phyloP scores from a whole-genome alignment of 441 rosid species.

The Melastoma candidum region DNA sequence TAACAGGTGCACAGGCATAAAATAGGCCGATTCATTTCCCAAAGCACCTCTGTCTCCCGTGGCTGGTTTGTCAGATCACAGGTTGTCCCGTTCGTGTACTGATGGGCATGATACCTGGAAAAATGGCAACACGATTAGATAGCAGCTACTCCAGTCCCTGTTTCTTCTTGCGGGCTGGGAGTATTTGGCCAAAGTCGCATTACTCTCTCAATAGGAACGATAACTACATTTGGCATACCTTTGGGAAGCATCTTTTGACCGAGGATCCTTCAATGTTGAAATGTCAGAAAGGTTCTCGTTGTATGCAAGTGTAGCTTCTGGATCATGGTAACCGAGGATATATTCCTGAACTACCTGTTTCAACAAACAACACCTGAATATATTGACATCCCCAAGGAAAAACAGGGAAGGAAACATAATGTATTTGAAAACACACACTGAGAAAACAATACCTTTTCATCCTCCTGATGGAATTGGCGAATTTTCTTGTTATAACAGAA shows the following conservation, averaged over 20 bases:
- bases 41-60: slow-evolving; percentile 76
- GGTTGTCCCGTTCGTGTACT: slow-evolving; percentile 64
- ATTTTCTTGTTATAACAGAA: slow-evolving; percentile 54
- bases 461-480: slow-evolving; percentile 66
- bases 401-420: background rate
- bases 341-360: slow-evolving; percentile 73
- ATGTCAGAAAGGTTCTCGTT: slow-evolving; percentile 64
- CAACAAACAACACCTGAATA: background rate
- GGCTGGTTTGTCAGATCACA: slow-evolving; percentile 87
- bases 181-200: too few relatives aligned
- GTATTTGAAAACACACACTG: background rate
- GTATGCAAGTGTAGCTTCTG: slow-evolving; percentile 67
- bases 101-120: slow-evolving; percentile 80
- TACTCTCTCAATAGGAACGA: too few relatives aligned
- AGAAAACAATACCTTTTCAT: slow-evolving; percentile 38
- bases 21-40: background rate
- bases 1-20: background rate
- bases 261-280: slow-evolving; percentile 70
- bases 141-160: too few relatives aligned
- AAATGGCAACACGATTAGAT: slow-evolving; percentile 6
- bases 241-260: slow-evolving; percentile 74
- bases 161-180: too few relatives aligned
- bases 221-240: slow-evolving; percentile 28
- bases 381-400: background rate
- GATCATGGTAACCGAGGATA: slow-evolving; percentile 65